Conservation (phyloP, 2,329 filamentous ascomycete genomes). For the Calonectria crousiana region DNA sequence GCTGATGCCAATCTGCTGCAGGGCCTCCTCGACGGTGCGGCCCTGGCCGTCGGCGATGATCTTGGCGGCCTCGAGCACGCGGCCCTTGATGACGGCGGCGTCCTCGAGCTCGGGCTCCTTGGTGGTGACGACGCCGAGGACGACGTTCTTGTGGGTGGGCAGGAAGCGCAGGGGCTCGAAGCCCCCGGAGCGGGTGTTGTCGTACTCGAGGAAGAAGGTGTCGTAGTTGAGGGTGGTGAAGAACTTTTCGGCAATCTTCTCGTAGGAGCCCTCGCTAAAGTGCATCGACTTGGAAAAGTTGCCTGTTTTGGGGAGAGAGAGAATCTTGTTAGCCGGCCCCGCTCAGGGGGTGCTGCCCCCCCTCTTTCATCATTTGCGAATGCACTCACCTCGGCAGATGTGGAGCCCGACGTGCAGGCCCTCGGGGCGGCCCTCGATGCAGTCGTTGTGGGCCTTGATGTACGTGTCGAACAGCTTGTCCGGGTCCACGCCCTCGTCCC, state of each 20-base stretch:
- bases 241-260: conserved; percentile 71
- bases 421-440: conserved; percentile 68
- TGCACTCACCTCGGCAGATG: conserved; percentile 57
- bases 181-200: conserved; percentile 69
- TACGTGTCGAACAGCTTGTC: conserved; percentile 78
- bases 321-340: conserved; percentile 43
- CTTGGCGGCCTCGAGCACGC: conserved; percentile 70
- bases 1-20: conserved; percentile 75
- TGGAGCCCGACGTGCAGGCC: conserved; percentile 81
- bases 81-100: conserved; percentile 64
- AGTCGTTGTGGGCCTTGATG: conserved; percentile 80
- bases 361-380: neutral
- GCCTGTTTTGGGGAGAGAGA: conserved; percentile 54
- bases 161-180: conserved; percentile 72
- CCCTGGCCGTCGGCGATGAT: conserved; percentile 75
- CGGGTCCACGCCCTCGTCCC: conserved; percentile 69
- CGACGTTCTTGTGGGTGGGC: conserved; percentile 71
- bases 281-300: conserved; percentile 74
- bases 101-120: conserved; percentile 72
- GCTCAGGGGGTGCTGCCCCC: too few species aligned
- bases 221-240: conserved; percentile 70
- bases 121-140: conserved; percentile 71
- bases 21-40: conserved; percentile 71
- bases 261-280: conserved; percentile 74
- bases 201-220: conserved; percentile 73